Conservation (phyloP, 2,329 filamentous ascomycete species). For the Tolypocladium album region DNA sequence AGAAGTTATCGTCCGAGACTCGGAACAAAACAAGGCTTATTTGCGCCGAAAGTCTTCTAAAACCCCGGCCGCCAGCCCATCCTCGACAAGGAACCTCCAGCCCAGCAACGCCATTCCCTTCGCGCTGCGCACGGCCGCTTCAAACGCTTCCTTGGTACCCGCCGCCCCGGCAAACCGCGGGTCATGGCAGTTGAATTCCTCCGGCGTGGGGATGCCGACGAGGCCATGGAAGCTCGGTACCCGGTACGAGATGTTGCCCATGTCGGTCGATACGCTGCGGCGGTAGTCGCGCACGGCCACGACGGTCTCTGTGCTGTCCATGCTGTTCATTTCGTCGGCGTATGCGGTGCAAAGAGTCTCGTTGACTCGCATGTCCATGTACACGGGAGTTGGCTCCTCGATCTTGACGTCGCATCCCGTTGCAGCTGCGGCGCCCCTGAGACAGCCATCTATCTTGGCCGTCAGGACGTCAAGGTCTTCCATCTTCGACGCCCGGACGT, state of each 20-base stretch:
- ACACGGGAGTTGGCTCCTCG: background rate
- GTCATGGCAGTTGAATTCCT: slow-evolving; percentile 19
- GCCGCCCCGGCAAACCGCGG: slow-evolving; percentile 23
- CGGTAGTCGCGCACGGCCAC: slow-evolving; percentile 13
- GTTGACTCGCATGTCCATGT: background rate
- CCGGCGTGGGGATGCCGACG: slow-evolving; percentile 26
- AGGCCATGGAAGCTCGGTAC: slow-evolving; percentile 33
- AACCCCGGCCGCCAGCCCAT: slow-evolving; percentile 4
- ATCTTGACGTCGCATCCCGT: background rate
- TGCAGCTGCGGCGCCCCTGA: background rate
- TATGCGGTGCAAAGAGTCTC: background rate
- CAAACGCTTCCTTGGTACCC: slow-evolving; percentile 22
- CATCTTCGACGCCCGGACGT: background rate
- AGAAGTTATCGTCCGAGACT: no score
- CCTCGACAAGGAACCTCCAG: slow-evolving; percentile 17
- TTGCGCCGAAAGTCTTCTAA: background rate
- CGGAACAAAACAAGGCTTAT: background rate
- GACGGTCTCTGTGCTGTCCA: background rate
- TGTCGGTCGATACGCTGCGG: slow-evolving; percentile 29
- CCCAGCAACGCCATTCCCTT: slow-evolving; percentile 26
- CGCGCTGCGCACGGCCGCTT: slow-evolving; percentile 6
- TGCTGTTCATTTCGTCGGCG: background rate
- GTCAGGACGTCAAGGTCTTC: background rate
- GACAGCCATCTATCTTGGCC: background rate
- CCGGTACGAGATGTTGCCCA: slow-evolving; percentile 35